Conservation (phyloP, 2,329 filamentous ascomycete genomes). For the Xylogone sp. region DNA sequence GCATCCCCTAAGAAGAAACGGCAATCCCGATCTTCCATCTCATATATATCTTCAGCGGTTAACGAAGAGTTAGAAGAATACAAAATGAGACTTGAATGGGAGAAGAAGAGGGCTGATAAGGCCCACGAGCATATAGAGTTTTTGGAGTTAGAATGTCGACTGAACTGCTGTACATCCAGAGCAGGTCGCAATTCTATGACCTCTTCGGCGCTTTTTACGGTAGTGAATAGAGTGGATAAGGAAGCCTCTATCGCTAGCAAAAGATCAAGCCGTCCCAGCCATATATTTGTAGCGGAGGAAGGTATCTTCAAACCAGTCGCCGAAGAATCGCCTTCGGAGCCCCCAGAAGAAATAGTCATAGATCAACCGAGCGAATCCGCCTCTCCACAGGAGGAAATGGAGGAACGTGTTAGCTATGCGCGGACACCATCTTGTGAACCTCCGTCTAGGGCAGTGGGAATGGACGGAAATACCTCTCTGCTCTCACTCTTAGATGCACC, state of each 20-base stretch:
- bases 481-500: constrained; percentile 59
- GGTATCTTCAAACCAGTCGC: constrained; percentile 58
- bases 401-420: constrained; percentile 34
- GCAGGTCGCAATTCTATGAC: constrained; percentile 4
- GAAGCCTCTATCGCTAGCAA: not conserved
- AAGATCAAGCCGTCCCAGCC: constrained; percentile 28
- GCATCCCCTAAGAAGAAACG: constrained; percentile 54
- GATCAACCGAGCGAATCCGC: not conserved
- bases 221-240: not conserved
- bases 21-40: constrained; percentile 41
- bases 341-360: constrained; percentile 14
- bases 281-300: constrained; percentile 57
- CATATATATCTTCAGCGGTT: constrained; percentile 50
- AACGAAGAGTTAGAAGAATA: constrained; percentile 41
- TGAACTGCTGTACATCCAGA: constrained; percentile 61
- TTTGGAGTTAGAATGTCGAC: constrained; percentile 68
- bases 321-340: constrained; percentile 21
- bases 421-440: constrained; percentile 61
- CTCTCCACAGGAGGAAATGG: constrained; percentile 7
- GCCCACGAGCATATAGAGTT: constrained; percentile 73
- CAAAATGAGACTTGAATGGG: constrained; percentile 39
- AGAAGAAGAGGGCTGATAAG: constrained; percentile 58
- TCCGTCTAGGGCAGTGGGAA: constrained; percentile 52
- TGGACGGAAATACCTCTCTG: constrained; percentile 53
- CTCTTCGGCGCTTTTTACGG: not conserved